Conservation (phyloP, 2,329 filamentous ascomycete species). For the Calonectria hongkongensis region DNA sequence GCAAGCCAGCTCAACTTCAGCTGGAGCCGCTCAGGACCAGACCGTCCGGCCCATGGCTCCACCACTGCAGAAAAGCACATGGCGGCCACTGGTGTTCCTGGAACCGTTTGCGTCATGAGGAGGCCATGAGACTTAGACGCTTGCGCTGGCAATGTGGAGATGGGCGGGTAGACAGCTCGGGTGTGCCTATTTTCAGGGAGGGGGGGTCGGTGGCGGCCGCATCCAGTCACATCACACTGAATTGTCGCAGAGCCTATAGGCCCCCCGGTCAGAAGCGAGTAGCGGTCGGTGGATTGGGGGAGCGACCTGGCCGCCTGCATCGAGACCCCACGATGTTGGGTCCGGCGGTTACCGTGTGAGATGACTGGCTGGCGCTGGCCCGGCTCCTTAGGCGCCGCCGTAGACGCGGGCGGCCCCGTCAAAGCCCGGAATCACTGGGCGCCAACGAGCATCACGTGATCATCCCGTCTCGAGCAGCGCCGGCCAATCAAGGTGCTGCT, state of each 20-base stretch:
- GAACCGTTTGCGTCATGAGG: constrained; percentile 29
- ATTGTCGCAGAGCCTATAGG: constrained; percentile 5
- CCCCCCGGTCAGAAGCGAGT: neutral
- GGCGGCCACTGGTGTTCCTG: constrained; percentile 16
- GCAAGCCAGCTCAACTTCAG: constrained; percentile 31
- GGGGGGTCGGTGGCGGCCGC: constrained; percentile 2
- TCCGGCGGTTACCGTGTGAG: constrained; percentile 50
- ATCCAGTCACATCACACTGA: constrained; percentile 13
- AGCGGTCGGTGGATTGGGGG: neutral
- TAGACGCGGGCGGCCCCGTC: constrained; percentile 29
- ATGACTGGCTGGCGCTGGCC: constrained; percentile 50
- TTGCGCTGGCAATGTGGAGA: constrained; percentile 21
- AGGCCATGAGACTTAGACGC: constrained; percentile 18
- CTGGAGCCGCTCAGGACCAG: constrained; percentile 33
- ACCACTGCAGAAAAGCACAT: constrained; percentile 10
- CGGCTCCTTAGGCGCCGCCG: constrained; percentile 41
- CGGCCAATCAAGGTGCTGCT: constrained; percentile 33
- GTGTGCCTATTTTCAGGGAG: constrained; percentile 25
- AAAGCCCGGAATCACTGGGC: constrained; percentile 16
- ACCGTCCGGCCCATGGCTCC: constrained; percentile 5
- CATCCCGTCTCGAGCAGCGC: neutral
- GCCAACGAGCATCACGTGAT: constrained; percentile 40
- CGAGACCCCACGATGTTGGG: constrained; percentile 45
- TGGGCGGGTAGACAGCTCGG: constrained; percentile 23
- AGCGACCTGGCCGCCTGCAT: constrained; percentile 28